phyloP scores from a whole-genome alignment of 2,329 filamentous ascomycete genomes.

The Arthroderma sp. region DNA sequence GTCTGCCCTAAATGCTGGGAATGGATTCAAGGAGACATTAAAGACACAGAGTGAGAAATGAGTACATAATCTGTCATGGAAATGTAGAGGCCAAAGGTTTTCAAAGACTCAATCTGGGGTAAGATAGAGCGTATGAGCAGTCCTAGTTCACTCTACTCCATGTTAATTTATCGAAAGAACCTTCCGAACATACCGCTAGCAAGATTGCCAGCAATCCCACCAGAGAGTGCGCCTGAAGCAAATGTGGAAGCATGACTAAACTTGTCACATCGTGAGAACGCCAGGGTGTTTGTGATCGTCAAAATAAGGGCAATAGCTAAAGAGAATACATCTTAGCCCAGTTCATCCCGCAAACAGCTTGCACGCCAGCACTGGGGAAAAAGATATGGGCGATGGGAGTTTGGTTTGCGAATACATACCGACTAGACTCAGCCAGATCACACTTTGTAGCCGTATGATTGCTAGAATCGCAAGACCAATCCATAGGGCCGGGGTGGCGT shows the following conservation, averaged over 20 bases:
- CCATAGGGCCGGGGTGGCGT: conserved; percentile 36
- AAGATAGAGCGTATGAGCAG: too few relatives aligned
- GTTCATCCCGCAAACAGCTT: not conserved
- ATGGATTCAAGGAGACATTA: too few relatives aligned
- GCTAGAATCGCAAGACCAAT: conserved; percentile 35
- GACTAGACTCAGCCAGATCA: conserved; percentile 39
- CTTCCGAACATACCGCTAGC: conserved; percentile 43
- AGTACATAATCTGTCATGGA: too few relatives aligned
- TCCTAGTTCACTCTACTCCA: too few relatives aligned
- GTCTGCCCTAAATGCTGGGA: too few relatives aligned
- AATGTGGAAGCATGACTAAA: conserved; percentile 46
- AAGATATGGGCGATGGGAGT: not conserved
- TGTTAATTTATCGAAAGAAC: conserved; percentile 32
- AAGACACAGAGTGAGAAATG: too few relatives aligned
- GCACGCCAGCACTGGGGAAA: not conserved
- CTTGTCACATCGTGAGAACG: conserved; percentile 39
- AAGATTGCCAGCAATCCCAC: conserved; percentile 41
- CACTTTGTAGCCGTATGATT: conserved; percentile 31
- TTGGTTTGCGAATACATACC: conserved; percentile 24
- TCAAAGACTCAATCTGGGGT: too few relatives aligned
- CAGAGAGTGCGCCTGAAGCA: conserved; percentile 42
- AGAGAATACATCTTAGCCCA: not conserved
- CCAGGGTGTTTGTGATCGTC: conserved; percentile 39
- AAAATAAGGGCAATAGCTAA: conserved; percentile 36
- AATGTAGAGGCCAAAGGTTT: too few relatives aligned